A percentile compares a stretch with the other conserved stretches of the same genome.
phyloP scores from a whole-genome alignment of 2,329 filamentous ascomycete species.

The Blastomyces emzantsi region DNA sequence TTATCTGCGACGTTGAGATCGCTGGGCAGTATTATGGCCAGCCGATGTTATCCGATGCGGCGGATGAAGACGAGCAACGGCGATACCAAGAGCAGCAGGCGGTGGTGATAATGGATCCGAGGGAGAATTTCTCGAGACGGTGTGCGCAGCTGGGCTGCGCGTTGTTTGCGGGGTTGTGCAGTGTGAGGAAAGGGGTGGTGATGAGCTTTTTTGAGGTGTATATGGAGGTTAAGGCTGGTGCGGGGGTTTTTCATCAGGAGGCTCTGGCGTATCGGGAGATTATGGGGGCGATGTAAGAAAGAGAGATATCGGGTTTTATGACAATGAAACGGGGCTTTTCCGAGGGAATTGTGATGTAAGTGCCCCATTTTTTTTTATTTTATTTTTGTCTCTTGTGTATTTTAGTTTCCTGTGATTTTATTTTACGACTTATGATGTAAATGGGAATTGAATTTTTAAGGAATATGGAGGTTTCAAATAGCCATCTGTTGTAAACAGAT shows the following conservation, averaged over 20 bases:
- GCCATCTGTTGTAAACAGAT: background rate
- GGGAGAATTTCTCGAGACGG: slow-evolving; percentile 19
- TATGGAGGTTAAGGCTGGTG: slow-evolving; percentile 20
- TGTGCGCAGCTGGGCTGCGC: slow-evolving; percentile 24
- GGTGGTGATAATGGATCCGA: slow-evolving; percentile 9
- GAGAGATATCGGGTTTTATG: background rate
- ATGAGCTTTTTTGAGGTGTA: slow-evolving; percentile 19
- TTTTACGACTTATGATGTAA: slow-evolving; percentile 1
- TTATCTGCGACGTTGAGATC: slow-evolving; percentile 21
- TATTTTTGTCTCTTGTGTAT: background rate
- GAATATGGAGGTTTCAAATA: background rate
- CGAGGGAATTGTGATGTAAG: background rate
- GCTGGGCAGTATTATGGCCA: background rate
- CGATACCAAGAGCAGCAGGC: background rate
- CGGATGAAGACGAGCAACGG: background rate
- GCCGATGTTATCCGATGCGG: background rate
- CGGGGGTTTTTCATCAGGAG: slow-evolving; percentile 25
- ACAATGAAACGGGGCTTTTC: background rate
- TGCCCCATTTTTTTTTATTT: background rate
- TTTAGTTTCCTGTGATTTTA: background rate
- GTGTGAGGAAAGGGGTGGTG: slow-evolving; percentile 18
- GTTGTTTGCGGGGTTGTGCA: slow-evolving; percentile 26
- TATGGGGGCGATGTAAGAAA: background rate
- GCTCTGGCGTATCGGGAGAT: slow-evolving; percentile 23
- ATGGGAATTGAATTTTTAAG: background rate